These are phyloP conservation scores for Nicotiana tomentosiformis DNA, from an alignment of 257 asterid genomes.

Conservation along the genomic window DNA sequence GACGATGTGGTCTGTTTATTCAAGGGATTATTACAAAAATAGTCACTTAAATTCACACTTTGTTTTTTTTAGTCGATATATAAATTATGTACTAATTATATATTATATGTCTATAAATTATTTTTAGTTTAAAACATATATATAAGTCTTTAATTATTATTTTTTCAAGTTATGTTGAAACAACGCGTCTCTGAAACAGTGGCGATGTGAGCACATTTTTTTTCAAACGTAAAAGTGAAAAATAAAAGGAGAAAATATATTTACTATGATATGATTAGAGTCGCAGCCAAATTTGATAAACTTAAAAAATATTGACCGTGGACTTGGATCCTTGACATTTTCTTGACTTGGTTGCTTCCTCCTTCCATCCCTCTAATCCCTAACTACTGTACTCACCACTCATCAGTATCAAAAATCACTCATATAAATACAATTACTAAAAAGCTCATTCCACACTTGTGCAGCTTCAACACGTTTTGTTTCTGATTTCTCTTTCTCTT, in stretches of 20 bases:
- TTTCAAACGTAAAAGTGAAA: no score
- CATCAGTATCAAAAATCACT: background rate
- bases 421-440: background rate
- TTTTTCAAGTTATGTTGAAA: no score
- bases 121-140: no score
- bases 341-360: constrained; percentile 2
- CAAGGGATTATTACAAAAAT: no score
- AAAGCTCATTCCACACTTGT: background rate
- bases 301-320: background rate
- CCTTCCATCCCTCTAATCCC: background rate
- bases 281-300: background rate
- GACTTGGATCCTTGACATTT: background rate
- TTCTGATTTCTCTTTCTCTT: background rate
- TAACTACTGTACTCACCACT: background rate
- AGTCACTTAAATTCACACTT: no score
- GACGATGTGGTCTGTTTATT: no score
- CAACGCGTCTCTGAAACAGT: background rate
- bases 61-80: no score
- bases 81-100: no score
- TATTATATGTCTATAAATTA: no score
- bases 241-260: background rate
- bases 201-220: background rate
- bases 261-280: background rate
- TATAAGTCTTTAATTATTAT: no score
- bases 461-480: background rate